Evolutionary conservation across 2,329 filamentous ascomycete species (phyloP).

Genomic region (Trichoderma citrinoviride): DNA sequence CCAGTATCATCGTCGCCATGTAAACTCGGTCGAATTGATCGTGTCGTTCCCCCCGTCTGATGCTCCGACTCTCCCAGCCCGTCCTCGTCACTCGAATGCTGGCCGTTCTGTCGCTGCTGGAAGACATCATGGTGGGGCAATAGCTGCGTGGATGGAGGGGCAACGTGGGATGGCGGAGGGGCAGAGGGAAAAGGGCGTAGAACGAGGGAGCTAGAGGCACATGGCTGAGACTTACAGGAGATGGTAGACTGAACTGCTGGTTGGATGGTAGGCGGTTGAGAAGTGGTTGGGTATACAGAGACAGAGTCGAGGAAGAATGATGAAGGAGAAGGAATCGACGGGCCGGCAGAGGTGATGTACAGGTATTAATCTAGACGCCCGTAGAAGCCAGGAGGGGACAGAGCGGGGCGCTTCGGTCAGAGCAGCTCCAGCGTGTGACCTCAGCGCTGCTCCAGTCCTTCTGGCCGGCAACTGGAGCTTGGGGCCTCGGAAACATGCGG

Average conservation of each 20-base stretch:
- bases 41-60: neutral
- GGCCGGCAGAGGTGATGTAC: conserved; percentile 1
- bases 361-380: neutral
- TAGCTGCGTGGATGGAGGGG: conserved; percentile 16
- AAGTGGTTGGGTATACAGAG: neutral
- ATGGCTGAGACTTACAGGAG: neutral
- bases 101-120: neutral
- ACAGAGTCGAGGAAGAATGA: neutral
- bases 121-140: conserved; percentile 16
- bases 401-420: neutral
- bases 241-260: neutral
- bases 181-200: neutral
- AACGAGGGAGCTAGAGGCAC: neutral
- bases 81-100: neutral
- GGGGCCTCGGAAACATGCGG: conserved; percentile 36
- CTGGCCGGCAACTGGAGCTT: conserved; percentile 32
- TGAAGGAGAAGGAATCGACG: neutral
- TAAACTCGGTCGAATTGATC: neutral
- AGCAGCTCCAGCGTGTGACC: conserved; percentile 16
- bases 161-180: conserved; percentile 16
- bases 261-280: neutral
- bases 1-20: neutral
- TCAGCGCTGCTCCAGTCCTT: conserved; percentile 10
- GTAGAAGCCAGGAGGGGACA: neutral
- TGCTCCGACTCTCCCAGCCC: neutral